These are phyloP conservation scores for Letharia lupina DNA, from an alignment of 495 filamentous ascomycete genomes.

Conservation along the genomic window DNA sequence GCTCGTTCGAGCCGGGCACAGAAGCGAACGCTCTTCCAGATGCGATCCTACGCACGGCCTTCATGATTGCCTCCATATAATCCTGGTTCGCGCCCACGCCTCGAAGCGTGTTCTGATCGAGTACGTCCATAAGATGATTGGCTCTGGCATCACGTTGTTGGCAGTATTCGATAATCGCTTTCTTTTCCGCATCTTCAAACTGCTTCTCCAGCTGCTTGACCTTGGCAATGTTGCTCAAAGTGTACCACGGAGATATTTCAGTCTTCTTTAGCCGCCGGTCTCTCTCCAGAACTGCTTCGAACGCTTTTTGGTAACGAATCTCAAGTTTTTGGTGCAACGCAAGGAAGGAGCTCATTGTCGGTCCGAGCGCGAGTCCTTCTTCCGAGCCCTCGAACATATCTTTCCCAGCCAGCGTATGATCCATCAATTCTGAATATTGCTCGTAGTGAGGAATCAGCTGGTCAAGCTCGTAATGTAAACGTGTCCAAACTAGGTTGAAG, in stretches of 20 bases:
- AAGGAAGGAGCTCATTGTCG: constrained; percentile 39
- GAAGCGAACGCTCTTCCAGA: constrained; percentile 26
- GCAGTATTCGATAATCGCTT: constrained; percentile 43
- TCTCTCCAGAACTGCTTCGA: constrained; percentile 44
- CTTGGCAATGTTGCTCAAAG: constrained; percentile 41
- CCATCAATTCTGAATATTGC: constrained; percentile 30
- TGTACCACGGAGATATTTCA: constrained; percentile 43
- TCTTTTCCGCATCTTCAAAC: constrained; percentile 46
- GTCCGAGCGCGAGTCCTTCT: constrained; percentile 35
- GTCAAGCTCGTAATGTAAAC: constrained; percentile 45
- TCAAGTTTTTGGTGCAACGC: constrained; percentile 41
- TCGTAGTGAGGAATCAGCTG: constrained; percentile 45
- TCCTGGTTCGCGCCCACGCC: constrained; percentile 46
- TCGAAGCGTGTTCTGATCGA: constrained; percentile 45
- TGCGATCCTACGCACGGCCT: constrained; percentile 36
- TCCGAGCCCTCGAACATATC: constrained; percentile 33
- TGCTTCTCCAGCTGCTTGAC: constrained; percentile 44
- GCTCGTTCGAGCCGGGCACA: constrained; percentile 27
- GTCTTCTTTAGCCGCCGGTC: constrained; percentile 46
- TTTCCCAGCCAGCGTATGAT: constrained; percentile 33
- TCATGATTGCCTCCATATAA: constrained; percentile 42
- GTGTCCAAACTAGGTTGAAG: constrained; percentile 44
- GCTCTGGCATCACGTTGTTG: constrained; percentile 43
- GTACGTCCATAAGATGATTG: constrained; percentile 46
- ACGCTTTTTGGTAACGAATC: constrained; percentile 43